Conservation (phyloP, 441 rosid genomes). For the Theobroma grandiflorum region DNA sequence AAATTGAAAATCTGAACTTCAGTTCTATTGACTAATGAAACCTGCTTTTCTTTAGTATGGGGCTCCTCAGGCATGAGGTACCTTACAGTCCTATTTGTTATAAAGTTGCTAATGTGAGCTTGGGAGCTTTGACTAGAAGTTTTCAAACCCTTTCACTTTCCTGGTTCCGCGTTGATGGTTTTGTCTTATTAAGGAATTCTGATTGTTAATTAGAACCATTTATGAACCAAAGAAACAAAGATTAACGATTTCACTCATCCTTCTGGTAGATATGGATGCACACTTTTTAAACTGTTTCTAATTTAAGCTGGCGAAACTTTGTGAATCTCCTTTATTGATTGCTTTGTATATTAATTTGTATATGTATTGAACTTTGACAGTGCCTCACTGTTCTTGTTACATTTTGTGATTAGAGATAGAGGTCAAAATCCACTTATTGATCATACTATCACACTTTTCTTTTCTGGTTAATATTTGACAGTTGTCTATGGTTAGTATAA, state of each 20-base stretch:
- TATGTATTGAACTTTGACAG: constrained; percentile 6
- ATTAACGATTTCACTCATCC: neutral
- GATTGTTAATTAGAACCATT: neutral
- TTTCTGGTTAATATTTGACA: constrained; percentile 3
- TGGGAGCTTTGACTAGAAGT: constrained; percentile 3
- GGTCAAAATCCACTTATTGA: neutral
- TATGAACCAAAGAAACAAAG: neutral
- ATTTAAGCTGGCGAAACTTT: constrained; percentile 3
- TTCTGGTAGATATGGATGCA: neutral
- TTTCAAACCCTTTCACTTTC: neutral
- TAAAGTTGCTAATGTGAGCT: constrained; percentile 5
- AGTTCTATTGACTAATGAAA: neutral
- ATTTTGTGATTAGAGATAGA: neutral
- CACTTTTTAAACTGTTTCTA: neutral
- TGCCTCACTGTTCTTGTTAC: neutral
- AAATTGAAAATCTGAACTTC: neutral
- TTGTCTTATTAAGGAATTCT: neutral
- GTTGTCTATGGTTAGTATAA: neutral
- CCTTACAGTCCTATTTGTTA: neutral
- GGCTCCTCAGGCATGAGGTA: constrained; percentile 10
- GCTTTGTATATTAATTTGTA: neutral
- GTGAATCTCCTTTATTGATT: constrained; percentile 11
- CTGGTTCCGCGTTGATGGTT: neutral
- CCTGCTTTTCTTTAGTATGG: neutral
- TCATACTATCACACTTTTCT: neutral